Evolutionary conservation across 192 early-diverging fungal genomes (phyloP), one percentile per base, ranked within the genome.

Genomic region (Geranomyces variabilis): DNA sequence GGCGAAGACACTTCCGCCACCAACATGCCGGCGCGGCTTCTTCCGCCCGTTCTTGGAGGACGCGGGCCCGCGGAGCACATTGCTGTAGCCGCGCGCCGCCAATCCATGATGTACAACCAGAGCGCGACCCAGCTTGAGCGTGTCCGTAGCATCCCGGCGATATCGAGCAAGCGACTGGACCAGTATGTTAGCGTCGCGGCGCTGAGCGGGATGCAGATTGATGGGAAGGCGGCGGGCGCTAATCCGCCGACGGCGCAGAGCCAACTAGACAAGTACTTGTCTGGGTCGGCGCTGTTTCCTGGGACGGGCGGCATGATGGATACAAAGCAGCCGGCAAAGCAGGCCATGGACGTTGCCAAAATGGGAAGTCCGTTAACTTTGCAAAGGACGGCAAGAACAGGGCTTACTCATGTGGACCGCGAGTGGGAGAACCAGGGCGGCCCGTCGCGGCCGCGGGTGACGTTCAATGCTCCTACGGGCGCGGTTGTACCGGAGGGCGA

Each of bases 331-430:
- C 64, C 65, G 5, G 73, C 73, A 28, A 60, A 67, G 0, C 24
- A 17, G 31, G 73, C 73, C 31, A 67, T 75, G 45, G 60, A 66
- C 34, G 65, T 75, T 24, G 73, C 73, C 7, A 62, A 26, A 45
- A 53, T 75, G 56, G 73, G 73, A 51, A 75, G 73, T 45, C 73
- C 73, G 14, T 51, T 75, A 5, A 75, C 73, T 13, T n/a, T 75
- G 26, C 26, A 46, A 1, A 72, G 64, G 33, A 53, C 70, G 22
- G 51, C 26, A 24, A 22, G 47, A 34, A 64, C 70, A n/a, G 57
- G 46, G 13, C 14, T 64, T 7, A 51, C 60, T 14, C 70, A 72
- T 34, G 70, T 75, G 0, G 73, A 75, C 33, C 19, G 73, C 0
- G 73, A 75, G 34, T 75, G 53, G 53, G 36, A 29, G 43, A 41